Conservation (phyloP, 257 asterid genomes). For the Jasminum sambac region DNA sequence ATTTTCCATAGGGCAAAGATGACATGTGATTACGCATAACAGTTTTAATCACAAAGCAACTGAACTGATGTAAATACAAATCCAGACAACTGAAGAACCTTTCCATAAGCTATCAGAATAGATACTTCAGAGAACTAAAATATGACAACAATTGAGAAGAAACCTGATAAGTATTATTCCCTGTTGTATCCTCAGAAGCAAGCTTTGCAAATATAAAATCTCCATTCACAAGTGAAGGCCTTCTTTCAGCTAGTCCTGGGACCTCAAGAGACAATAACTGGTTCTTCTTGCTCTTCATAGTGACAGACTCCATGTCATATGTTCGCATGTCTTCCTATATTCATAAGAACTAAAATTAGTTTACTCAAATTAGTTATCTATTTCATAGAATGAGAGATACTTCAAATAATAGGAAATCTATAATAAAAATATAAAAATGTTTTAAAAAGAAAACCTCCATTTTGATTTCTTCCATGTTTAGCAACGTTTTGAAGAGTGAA, state of each 20-base stretch:
- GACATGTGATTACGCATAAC: neutral
- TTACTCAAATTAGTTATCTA: slow-evolving; percentile 4
- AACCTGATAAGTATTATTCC: slow-evolving; percentile 54
- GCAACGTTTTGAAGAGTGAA: slow-evolving; percentile 55
- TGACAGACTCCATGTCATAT: slow-evolving; percentile 72
- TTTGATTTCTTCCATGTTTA: slow-evolving; percentile 88
- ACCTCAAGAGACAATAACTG: slow-evolving; percentile 75
- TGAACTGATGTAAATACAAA: neutral
- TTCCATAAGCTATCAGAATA: neutral
- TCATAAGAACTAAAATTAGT: slow-evolving; percentile 16
- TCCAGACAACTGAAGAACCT: neutral
- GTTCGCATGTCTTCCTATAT: slow-evolving; percentile 79
- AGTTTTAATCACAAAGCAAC: neutral
- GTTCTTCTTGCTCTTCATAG: slow-evolving; percentile 46
- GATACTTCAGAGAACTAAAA: slow-evolving; percentile 14
- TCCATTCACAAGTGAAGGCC: slow-evolving; percentile 89
- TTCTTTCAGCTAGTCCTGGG: slow-evolving; percentile 95
- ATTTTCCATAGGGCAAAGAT: neutral
- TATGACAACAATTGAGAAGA: slow-evolving; percentile 21
- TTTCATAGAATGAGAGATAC: slow-evolving; percentile 18
- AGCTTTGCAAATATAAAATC: slow-evolving; percentile 59
- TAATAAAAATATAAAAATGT: neutral
- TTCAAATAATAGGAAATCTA: neutral
- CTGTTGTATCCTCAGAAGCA: slow-evolving; percentile 41
- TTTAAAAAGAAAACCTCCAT: slow-evolving; percentile 67